phyloP scores from a whole-genome alignment of 2,329 filamentous ascomycete genomes.

The Periconia sp. region DNA sequence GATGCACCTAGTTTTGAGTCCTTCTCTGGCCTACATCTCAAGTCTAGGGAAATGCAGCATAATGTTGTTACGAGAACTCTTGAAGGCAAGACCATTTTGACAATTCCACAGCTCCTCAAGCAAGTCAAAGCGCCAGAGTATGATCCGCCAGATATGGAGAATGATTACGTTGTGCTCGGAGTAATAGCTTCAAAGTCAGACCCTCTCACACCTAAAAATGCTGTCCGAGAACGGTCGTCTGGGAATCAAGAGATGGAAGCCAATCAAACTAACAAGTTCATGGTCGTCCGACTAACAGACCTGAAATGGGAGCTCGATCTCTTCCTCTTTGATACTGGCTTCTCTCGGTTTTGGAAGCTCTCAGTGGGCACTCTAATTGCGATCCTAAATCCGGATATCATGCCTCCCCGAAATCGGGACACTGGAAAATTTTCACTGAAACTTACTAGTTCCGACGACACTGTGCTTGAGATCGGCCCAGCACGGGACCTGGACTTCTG shows the following conservation, averaged over 20 bases:
- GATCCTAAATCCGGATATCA: conserved; percentile 87
- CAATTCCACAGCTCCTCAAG: conserved; percentile 80
- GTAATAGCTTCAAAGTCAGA: conserved; percentile 89
- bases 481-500: conserved; percentile 89
- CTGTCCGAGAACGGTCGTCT: conserved; percentile 49
- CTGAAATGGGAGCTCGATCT: conserved; percentile 90
- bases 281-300: conserved; percentile 88
- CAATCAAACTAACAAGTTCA: conserved; percentile 79
- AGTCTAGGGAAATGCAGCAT: conserved; percentile 82
- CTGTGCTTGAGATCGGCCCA: conserved; percentile 84
- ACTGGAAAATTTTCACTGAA: conserved; percentile 86
- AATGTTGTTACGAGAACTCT: conserved; percentile 79
- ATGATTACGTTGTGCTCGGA: conserved; percentile 87
- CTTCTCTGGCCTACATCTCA: conserved; percentile 84
- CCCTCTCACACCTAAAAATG: conserved; percentile 67
- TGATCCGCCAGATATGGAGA: conserved; percentile 78
- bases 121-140: conserved; percentile 84
- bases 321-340: conserved; percentile 89
- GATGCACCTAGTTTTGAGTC: conserved; percentile 69
- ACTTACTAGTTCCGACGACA: conserved; percentile 85
- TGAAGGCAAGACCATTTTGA: conserved; percentile 75
- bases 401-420: conserved; percentile 82
- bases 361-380: conserved; percentile 88
- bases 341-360: conserved; percentile 94
- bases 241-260: conserved; percentile 55